These are phyloP conservation scores for Quercus engelmannii DNA, from an alignment of 306 rosid genomes.

Conservation along the genomic window DNA sequence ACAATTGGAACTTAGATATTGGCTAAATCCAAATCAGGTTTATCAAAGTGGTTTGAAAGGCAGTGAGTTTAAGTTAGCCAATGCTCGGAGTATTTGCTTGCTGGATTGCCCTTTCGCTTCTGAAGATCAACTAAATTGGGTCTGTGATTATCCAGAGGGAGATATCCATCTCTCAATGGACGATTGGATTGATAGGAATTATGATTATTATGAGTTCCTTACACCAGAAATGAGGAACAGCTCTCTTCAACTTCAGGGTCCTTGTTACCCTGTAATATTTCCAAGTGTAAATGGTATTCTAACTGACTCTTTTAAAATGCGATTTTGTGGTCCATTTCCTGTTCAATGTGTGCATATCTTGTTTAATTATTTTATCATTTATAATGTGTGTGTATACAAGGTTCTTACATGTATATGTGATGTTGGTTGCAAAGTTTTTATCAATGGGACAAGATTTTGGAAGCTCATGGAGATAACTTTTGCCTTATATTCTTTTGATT, in stretches of 20 bases:
- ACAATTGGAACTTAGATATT: constrained; percentile 75
- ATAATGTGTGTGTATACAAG: neutral
- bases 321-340: neutral
- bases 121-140: constrained; percentile 82
- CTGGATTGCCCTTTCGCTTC: constrained; percentile 79
- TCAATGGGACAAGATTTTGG: neutral
- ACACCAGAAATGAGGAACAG: constrained; percentile 89
- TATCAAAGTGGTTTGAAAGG: constrained; percentile 84
- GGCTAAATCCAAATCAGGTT: constrained; percentile 94
- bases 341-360: constrained; percentile 9
- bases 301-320: constrained; percentile 3
- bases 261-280: constrained; percentile 96
- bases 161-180: constrained; percentile 60
- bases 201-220: constrained; percentile 87
- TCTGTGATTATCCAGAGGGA: constrained; percentile 95
- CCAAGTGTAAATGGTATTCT: constrained; percentile 89
- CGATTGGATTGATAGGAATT: constrained; percentile 74
- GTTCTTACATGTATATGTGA: neutral
- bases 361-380: neutral
- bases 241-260: constrained; percentile 97
- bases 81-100: constrained; percentile 88
- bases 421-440: neutral
- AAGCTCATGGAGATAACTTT: neutral
- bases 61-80: constrained; percentile 51
- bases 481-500: constrained; percentile 5